Evolutionary conservation across 352 stramenopile genomes (phyloP), one percentile per base, ranked within the genome.

Genomic region (Pythium folliculosum): DNA sequence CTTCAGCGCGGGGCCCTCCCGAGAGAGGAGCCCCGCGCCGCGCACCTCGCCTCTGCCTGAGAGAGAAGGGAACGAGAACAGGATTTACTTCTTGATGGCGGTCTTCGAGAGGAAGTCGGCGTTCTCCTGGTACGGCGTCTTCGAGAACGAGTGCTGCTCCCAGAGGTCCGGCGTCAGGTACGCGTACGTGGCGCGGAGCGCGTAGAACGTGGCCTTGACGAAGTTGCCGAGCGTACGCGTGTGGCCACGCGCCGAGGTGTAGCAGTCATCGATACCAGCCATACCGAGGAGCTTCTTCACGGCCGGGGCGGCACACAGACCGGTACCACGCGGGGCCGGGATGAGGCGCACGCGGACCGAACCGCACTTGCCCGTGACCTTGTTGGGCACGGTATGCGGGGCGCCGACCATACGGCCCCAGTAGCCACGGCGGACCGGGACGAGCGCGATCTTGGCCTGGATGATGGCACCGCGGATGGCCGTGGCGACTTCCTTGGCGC

Each of bases 141-240:
- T 75, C 55, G 81, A 73, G 71, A 98, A 91, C 60, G 89, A 70
- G 78, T 97, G 98, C 72, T 99, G 94, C 81, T 97, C 94, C 98
- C 98, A 99, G 69, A 99, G 91, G 75, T 99, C 97, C 57, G 98
- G 98, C 71, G 91, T 97, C 76, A 99, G 82, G 94, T 99, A 99
- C 72, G 92, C 81, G 89, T 99, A 99, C 32, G 97, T 99, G 65
- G 96, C 96, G 48, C 88, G 85, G 25, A 99, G 88, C 51, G 98
- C 97, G 79, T 98, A 98, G 88, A 99, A 99, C 58, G 98, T 97
- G 47, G 97, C 98, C 96, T 99, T 99, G 77, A 99, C 97, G 80
- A 99, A 99, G 96, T 99, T 99, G 79, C 97, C 98, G 77, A 99
- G 96, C 65, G 98, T 99, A 80, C 97, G 96, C 71, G 98, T 99